Percentiles rank a stretch among this genome's conserved stretches.
These are phyloP conservation scores for Erodium moschatum DNA, from an alignment of 441 rosid genomes.

Conservation along the genomic window DNA sequence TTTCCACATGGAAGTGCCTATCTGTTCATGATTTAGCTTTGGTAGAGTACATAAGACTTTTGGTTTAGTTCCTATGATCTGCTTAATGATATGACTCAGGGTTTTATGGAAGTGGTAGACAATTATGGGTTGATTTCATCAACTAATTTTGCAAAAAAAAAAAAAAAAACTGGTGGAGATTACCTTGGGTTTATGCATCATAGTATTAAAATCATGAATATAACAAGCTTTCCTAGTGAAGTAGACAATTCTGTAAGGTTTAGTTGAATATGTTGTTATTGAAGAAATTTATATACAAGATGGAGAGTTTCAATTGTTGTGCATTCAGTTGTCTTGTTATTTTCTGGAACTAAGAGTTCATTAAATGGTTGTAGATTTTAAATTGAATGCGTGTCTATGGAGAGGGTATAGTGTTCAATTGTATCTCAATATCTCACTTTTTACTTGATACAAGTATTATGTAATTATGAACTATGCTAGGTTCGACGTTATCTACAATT, in stretches of 20 bases:
- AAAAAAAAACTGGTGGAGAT: not conserved
- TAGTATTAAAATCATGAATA: not conserved
- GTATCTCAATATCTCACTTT: not conserved
- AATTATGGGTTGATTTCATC: not conserved
- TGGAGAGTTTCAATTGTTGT: not conserved
- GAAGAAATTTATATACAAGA: not conserved
- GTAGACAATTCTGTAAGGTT: not conserved
- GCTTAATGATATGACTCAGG: not conserved
- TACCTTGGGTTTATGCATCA: not conserved
- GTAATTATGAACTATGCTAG: not conserved
- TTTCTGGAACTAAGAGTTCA: not conserved
- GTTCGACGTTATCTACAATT: not conserved
- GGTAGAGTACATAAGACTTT: no score
- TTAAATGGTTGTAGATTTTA: not conserved
- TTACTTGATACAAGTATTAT: not conserved
- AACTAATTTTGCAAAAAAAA: not conserved
- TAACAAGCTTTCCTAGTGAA: not conserved
- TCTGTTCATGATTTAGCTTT: not conserved
- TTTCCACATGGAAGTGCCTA: not conserved
- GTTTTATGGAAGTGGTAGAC: not conserved
- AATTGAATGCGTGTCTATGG: not conserved
- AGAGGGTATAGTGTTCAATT: not conserved
- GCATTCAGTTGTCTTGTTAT: not conserved
- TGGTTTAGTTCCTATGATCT: not conserved
- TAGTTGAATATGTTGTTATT: not conserved